phyloP scores from a whole-genome alignment of 805 yeast genomes.

The Myxozyma geophila region DNA sequence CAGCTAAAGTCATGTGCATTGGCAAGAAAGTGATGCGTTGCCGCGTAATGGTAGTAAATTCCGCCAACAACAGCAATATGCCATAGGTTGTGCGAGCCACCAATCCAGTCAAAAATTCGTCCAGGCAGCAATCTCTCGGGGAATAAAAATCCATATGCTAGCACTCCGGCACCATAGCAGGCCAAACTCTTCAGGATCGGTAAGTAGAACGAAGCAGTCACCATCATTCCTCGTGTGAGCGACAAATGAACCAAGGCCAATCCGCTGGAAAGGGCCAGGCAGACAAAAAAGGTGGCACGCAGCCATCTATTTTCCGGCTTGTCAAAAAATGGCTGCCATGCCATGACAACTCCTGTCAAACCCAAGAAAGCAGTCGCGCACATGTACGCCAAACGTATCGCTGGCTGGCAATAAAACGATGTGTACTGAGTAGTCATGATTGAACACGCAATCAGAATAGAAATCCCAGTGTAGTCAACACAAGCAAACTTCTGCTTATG shows the following conservation, averaged over 20 bases:
- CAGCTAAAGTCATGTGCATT: conserved; percentile 44
- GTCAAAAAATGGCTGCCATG: conserved; percentile 94
- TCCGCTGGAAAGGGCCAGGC: conserved; percentile 76
- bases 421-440: conserved; percentile 85
- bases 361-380: conserved; percentile 70
- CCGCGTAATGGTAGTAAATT: conserved; percentile 83
- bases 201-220: conserved; percentile 58
- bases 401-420: conserved; percentile 65
- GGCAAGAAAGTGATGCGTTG: conserved; percentile 72
- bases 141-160: conserved; percentile 81
- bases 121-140: conserved; percentile 76
- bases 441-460: conserved; percentile 85
- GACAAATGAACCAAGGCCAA: conserved; percentile 63
- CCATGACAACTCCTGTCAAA: conserved; percentile 69
- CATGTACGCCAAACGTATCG: conserved; percentile 57
- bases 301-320: conserved; percentile 80
- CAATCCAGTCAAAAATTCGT: conserved; percentile 47
- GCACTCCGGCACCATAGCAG: conserved; percentile 81
- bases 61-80: conserved; percentile 90
- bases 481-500: conserved; percentile 80
- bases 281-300: conserved; percentile 77
- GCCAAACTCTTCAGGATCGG: conserved; percentile 75
- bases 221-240: conserved; percentile 58
- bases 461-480: conserved; percentile 92
- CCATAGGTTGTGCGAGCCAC: conserved; percentile 98